Base-by-base conservation (phyloP, 164 flowering plant genomes). In the Tetrastigma voinierianum region DNA sequence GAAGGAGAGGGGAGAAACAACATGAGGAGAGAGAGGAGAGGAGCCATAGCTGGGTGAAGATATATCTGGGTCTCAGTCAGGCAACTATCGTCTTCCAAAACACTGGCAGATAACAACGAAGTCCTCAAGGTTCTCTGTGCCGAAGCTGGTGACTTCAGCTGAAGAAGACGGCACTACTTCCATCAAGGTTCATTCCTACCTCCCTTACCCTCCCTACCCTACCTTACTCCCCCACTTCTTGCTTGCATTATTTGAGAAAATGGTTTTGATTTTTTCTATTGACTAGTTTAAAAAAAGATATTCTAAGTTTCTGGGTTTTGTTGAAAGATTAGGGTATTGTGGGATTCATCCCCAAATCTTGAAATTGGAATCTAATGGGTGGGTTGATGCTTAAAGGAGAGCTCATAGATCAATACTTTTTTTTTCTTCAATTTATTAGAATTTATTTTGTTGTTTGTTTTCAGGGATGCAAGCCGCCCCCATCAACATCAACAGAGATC, bases 1-100 rank as follows among this genome's bases (percentile, higher is more conserved):
- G 96, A 90, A 88, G 77, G 98, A 93, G 83, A 85, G n/a, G 96
- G 62, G 98, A 93, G 81, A n/a, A 93, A 93, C 72, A 93, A 93
- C 71, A 76, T 90, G 85, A 81, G 90, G 78, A 85, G 98, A 65
- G 98, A 93, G 85, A 80, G 96, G 69, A 67, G 98, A 72, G 83
- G 98, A 69, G 98, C 98, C 4, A 84, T 89, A 10, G 98, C 96
- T n/a, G n/a, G 0, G 96, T 96, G 0, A 93, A 90, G 84, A 89
- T 93, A 21, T 93, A 84, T 67, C 6, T 87, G 0, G 98, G 98
- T 3, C 78, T 93, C 10, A 77, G 98, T 25, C 84, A 84, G 98
- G 93, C 8, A 84, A 81, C 69, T 93, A 78, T 65, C 83, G 89
- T 73, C 80, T 93, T 40, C 96, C 98, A 17, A 93, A 93, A 51